Base-by-base conservation (phyloP, 2,329 filamentous ascomycete species). In the Epichloe sp. region DNA sequence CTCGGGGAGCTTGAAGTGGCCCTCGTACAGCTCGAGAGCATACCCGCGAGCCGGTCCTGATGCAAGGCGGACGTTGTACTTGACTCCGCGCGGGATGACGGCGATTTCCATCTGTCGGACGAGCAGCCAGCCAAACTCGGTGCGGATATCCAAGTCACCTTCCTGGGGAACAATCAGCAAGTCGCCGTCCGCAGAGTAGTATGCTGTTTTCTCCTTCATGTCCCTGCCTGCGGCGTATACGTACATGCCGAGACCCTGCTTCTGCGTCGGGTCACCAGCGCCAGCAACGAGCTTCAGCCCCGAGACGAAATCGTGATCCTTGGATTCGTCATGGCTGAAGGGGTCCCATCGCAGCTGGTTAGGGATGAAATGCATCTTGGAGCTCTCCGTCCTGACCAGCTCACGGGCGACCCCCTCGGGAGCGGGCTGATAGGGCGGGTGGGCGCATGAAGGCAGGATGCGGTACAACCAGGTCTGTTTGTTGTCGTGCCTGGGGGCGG, bases 271-370 rank as follows among this genome's bases (percentile, higher is more conserved):
- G 59, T 93, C 85, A 15, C 89, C 89, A 0, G 87, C 80, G 3
- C 87, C 87, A 2, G 86, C 87, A 11, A 95, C 74, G 57, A 90
- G 74, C 53, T 85, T 80, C 56, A 91, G 68, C 1, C 75, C 74
- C 6, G 70, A 69, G 42, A 80, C 70, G 50, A 80, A 82, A 55
- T 79, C 73, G 5, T 69, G 65, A 5, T 65, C 55, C 21, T 65
- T 68, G 44, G 51, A 56, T 63, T 85, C 74, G 55, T 87, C 81
- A 38, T 89, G 72, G 60, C 90, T 83, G 63, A 90, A 89, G 1
- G 76, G 76, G 86, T 88, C 83, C 88, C 88, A 94, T 54, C 87
- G 80, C 36, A 94, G 73, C 67, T 93, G 88, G 59, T 91, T 91
- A 0, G 88, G 88, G 38, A 69, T 66, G 44, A 64, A 67, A 55